A percentile compares a stretch with the other conserved stretches of the same genome.
phyloP scores from a whole-genome alignment of 805 yeast genomes.

The Candida ascalaphidarum region DNA sequence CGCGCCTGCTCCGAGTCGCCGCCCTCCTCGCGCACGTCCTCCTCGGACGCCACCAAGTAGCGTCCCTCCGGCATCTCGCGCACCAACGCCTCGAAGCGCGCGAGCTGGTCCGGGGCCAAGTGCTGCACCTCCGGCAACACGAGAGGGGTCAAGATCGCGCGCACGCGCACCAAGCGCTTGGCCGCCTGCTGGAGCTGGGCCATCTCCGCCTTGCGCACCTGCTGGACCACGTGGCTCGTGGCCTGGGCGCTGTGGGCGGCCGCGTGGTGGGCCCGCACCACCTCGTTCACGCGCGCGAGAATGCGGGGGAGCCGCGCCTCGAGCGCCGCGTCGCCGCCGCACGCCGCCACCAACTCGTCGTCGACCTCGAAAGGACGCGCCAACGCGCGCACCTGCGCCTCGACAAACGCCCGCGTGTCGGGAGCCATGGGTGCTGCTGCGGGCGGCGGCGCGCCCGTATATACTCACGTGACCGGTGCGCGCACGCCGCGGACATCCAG shows the following conservation, averaged over 20 bases:
- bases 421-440: too few species aligned
- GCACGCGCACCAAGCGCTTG: conserved; percentile 14
- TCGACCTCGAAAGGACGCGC: too few species aligned
- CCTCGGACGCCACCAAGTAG: conserved; percentile 15
- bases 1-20: not conserved
- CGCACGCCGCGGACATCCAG: too few species aligned
- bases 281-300: too few species aligned
- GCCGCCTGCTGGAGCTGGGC: conserved; percentile 18
- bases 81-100: conserved; percentile 15
- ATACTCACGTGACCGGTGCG: too few species aligned
- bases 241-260: conserved; percentile 21
- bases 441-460: too few species aligned
- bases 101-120: conserved; percentile 8
- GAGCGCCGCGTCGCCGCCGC: too few species aligned
- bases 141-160: conserved; percentile 16
- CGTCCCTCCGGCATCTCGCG: conserved; percentile 24
- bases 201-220: conserved; percentile 23
- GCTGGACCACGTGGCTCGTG: conserved; percentile 28
- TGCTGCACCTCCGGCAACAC: conserved; percentile 14
- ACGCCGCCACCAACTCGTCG: too few species aligned
- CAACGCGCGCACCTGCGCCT: too few species aligned
- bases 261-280: too few species aligned
- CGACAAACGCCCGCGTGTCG: too few species aligned
- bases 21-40: conserved; percentile 1
- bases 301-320: too few species aligned